Conservation (phyloP, 441 rosid genomes). For the Euphorbia schlechtendalii region DNA sequence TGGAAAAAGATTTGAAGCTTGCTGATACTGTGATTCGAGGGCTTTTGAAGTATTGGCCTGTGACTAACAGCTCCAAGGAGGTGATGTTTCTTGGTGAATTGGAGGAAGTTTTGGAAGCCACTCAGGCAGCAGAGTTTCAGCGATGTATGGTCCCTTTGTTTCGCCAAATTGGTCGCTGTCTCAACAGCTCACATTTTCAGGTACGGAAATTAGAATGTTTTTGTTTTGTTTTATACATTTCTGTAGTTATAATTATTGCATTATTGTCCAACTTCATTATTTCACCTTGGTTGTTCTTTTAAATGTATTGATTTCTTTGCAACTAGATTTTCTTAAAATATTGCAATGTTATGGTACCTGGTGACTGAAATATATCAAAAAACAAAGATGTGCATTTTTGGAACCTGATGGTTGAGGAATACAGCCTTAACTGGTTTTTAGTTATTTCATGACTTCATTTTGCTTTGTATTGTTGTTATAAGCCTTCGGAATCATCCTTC, state of each 20-base stretch:
- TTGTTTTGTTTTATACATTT: background rate
- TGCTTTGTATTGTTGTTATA: background rate
- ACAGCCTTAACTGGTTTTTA: background rate
- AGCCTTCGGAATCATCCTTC: background rate
- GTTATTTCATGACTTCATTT: background rate
- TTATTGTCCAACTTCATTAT: background rate
- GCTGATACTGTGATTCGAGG: slow-evolving; percentile 77
- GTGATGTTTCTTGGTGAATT: slow-evolving; percentile 82
- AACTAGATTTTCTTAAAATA: background rate
- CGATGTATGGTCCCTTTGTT: slow-evolving; percentile 78
- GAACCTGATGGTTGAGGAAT: background rate
- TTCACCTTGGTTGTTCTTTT: background rate
- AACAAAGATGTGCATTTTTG: background rate
- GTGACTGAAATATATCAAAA: background rate
- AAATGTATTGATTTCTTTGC: background rate
- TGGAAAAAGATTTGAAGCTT: slow-evolving; percentile 82
- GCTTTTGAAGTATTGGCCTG: slow-evolving; percentile 60
- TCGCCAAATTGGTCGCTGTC: slow-evolving; percentile 60
- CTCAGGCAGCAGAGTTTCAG: slow-evolving; percentile 79
- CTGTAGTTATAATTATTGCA: too few species aligned
- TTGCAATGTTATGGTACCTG: background rate
- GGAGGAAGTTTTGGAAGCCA: slow-evolving; percentile 84
- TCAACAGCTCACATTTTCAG: slow-evolving; percentile 86
- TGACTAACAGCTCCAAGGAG: slow-evolving; percentile 6
- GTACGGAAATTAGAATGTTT: slow-evolving; percentile 27